Conservation (phyloP, 2,329 filamentous ascomycete species). For the Epichloe bromicola region DNA sequence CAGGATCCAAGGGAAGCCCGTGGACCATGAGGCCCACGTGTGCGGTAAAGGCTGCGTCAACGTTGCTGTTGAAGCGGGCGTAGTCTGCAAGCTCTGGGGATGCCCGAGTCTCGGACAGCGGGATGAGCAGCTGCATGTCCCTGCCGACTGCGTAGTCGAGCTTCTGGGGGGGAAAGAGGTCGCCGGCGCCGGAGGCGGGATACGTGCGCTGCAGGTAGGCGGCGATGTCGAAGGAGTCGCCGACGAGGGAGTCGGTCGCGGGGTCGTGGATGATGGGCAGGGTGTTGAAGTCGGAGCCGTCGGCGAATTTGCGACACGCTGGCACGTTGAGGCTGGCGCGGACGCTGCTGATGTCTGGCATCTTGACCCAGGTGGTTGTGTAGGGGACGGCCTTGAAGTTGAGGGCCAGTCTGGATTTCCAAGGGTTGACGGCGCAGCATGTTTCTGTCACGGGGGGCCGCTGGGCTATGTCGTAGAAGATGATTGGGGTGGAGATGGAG, state of each 20-base stretch:
- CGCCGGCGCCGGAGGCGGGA: conserved; percentile 23
- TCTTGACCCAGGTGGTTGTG: conserved; percentile 32
- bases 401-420: conserved; percentile 24
- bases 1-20: conserved; percentile 37
- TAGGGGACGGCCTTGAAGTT: conserved; percentile 28
- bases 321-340: conserved; percentile 33
- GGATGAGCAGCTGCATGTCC: conserved; percentile 16
- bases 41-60: conserved; percentile 40
- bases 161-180: conserved; percentile 32
- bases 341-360: conserved; percentile 37
- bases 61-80: conserved; percentile 34
- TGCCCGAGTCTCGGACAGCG: conserved; percentile 22
- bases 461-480: conserved; percentile 30
- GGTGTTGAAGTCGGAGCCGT: conserved; percentile 46
- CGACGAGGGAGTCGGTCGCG: conserved; percentile 27
- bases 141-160: conserved; percentile 26
- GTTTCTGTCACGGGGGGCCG: conserved; percentile 15
- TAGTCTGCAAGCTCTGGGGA: conserved; percentile 13
- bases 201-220: conserved; percentile 41
- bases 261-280: conserved; percentile 43
- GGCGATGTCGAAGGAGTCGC: conserved; percentile 56
- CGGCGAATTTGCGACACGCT: conserved; percentile 38
- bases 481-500: conserved; percentile 7
- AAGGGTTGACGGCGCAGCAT: conserved; percentile 18
- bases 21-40: conserved; percentile 27